Evolutionary conservation across 257 asterid genomes (phyloP), one percentile per base, ranked within the genome.

Genomic region (Nicotiana attenuata): DNA sequence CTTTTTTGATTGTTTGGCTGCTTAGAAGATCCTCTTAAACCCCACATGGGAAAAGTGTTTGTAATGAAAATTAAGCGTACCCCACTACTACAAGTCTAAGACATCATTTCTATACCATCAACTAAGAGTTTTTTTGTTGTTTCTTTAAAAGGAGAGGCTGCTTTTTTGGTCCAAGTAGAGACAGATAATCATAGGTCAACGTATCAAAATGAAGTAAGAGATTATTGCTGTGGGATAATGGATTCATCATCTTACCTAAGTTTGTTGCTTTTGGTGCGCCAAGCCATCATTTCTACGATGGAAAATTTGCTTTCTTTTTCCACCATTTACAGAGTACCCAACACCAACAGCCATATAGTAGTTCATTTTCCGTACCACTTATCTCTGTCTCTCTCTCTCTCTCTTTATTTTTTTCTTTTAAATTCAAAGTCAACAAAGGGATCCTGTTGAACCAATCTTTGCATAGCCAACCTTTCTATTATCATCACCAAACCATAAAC

Each of bases 101-200:
- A 41, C 71, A 41, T 79, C 82, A 79, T 79, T 61, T 79, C 35
- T 33, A 78, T 60, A 22, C 75, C 82, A 78, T 78, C 82, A 38
- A 38, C 45, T 35, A 61, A 61, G 73, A 78, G 26, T 1, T 16
- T 22, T 47, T 15, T 50, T 50, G 45, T 59, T 61, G 45, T 35
- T 79, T 41, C 45, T 61, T 63, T 59, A 11, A 59, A 45, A 57
- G 24, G 24, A 38, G 38, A 59, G 41, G 31, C 60, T 78, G 35
- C 5, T 20, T 78, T 45, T 59, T 78, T 22, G n/a, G 45, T 60
- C 60, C n/a, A 60, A 78, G 4, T 79, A 79, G 22, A 79, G 20
- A 75, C 26, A 10, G 80, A 47, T 38, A 79, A 61, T 79, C 61
- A 79, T 79, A 79, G 82, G 82, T 79, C 75, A 79, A 61, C 82